Evolutionary conservation across 352 stramenopile species (phyloP), one percentile per base, ranked within the genome.

Genomic region (Globisporangium mamillatum): DNA sequence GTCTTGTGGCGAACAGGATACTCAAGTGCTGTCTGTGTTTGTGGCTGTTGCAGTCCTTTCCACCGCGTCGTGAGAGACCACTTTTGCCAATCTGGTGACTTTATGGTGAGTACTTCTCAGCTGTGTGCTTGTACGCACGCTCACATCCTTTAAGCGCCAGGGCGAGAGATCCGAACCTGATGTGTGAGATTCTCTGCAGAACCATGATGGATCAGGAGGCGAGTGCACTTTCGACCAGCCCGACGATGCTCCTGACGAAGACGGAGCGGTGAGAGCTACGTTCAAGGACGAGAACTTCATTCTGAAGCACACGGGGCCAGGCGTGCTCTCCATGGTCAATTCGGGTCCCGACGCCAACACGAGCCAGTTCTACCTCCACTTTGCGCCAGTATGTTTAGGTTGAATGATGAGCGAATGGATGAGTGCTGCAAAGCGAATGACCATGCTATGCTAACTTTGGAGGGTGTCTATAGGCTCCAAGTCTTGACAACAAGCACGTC

Each of bases 211-310:
- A 22, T 93, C 82, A 60, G 86, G 89, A 20, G 80, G 85, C 1
- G 86, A 97, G 56, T 91, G 82, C 66, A 98, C 98, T 18, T 99
- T 98, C 41, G 75, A 76, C 48, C 64, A 75, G 62, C 64, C 58
- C 52, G 62, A 52, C 63, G 52, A 67, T 55, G 22, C 44, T n/a
- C 55, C 52, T 0, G 54, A 58, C 50, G 60, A 69, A 52, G 70
- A 74, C 56, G 44, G 63, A 25, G 3, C 41, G 25, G 4, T 16
- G 61, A 84, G 64, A 24, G 55, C 59, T 18, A 76, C 67, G 5
- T 99, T 99, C 78, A 70, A 77, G 3, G 96, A 99, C 77, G 91
- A 98, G 74, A 98, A 98, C 74, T 99, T 99, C 70, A 81, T 91
- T 60, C 79, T 98, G 9, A 72, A 70, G 29, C 97, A 99, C 80